Base-by-base conservation (phyloP, 1,284 basidiomycete genomes). In the Phaffia rhodozyma region DNA sequence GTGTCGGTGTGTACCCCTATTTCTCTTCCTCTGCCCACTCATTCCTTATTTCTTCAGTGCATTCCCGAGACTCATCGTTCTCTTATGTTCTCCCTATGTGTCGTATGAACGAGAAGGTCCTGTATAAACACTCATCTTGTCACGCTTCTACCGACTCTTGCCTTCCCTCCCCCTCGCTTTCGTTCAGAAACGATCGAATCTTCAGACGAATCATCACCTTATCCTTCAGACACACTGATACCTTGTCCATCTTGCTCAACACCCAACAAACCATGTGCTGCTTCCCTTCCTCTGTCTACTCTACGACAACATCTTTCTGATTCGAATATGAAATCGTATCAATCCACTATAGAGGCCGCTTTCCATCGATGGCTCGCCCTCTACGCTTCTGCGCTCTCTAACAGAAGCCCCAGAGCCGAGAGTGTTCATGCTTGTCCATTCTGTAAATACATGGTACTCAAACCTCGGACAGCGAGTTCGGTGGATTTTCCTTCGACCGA, bases 81-180 rank as follows among this genome's bases (percentile, higher is more conserved):
- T 61, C 60, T 51, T 51, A 29, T 43, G 20, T 25, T 55, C 0
- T 16, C 16, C 60, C 9, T 11, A 34, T 47, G 30, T 43, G 13
- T 2, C 38, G 38, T 43, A 43, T 43, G 38, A 11, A 16, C 13
- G 38, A 43, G 13, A 53, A 65, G 58, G 20, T 47, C 52, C 11
- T 65, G 63, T 55, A 65, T 65, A 32, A 65, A 65, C 32, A 65
- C 58, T 11, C 63, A 65, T 50, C 58, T 65, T 16, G 27, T 55
- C 30, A 32, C 60, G n/a, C 63, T 65, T 29, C 29, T 55, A 9
- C 63, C 63, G 20, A 54, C 63, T 2, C 53, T 65, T 2, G 25
- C 54, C n/a, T 65, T 51, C 21, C 58, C 58, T 13, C 20, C 59
- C n/a, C 52, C 51, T 43, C 54, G 30, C 13, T 11, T 27, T 25